Conservation (phyloP, 2,329 filamentous ascomycete genomes). For the Byssoonygena ceratinophila region DNA sequence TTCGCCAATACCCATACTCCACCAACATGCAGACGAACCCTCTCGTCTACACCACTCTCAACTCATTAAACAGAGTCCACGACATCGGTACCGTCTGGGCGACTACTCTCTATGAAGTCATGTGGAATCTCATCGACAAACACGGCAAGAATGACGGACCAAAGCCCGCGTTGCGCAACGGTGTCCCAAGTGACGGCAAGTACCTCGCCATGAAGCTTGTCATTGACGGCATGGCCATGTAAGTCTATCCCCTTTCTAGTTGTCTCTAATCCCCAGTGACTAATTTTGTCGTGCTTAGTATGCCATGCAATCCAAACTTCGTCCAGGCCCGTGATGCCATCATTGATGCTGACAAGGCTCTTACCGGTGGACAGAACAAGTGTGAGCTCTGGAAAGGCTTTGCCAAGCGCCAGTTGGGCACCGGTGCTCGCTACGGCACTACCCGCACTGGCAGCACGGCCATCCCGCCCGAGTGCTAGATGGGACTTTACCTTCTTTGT, state of each 20-base stretch:
- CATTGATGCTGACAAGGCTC: conserved; percentile 14
- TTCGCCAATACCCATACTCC: conserved; percentile 15
- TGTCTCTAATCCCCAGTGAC: not conserved
- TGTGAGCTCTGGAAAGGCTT: conserved; percentile 15
- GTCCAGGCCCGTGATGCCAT: conserved; percentile 16
- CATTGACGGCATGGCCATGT: conserved; percentile 16
- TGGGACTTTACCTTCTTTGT: conserved; percentile 4
- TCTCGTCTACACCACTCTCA: conserved; percentile 11
- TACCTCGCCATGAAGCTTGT: conserved; percentile 15
- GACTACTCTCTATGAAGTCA: conserved; percentile 14
- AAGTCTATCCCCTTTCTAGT: conserved; percentile 3
- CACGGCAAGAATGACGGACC: conserved; percentile 14
- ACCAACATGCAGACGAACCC: conserved; percentile 14
- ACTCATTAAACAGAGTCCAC: conserved; percentile 9
- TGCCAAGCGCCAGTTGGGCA: conserved; percentile 14
- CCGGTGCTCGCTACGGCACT: conserved; percentile 4
- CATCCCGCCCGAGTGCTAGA: not conserved
- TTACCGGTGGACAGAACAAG: conserved; percentile 11
- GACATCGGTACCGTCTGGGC: conserved; percentile 15
- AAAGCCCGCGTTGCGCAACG: conserved; percentile 9
- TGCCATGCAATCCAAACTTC: conserved; percentile 16
- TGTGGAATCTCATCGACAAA: conserved; percentile 16
- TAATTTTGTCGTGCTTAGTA: not conserved
- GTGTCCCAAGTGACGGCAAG: conserved; percentile 13
- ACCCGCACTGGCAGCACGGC: conserved; percentile 9